Conservation (phyloP, 2,329 filamentous ascomycete species). For the Lecanicillium sp. region DNA sequence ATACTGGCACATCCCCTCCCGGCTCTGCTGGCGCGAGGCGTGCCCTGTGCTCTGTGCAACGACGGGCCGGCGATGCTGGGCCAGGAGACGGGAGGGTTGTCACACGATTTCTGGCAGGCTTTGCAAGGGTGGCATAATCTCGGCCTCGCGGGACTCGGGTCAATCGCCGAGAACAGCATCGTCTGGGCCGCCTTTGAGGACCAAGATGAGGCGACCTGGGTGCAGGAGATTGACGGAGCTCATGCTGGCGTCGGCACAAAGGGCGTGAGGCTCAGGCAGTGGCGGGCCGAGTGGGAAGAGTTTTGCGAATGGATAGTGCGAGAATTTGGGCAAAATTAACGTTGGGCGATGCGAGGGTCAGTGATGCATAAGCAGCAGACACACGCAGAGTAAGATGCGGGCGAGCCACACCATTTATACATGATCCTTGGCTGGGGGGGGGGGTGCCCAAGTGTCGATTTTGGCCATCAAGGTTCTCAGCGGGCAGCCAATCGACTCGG, state of each 20-base stretch:
- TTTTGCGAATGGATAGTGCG: slow-evolving; percentile 86
- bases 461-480: too few relatives aligned
- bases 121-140: slow-evolving; percentile 88
- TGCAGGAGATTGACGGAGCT: slow-evolving; percentile 64
- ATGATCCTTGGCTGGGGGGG: too few relatives aligned
- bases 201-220: slow-evolving; percentile 62
- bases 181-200: slow-evolving; percentile 87
- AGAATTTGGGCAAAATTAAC: slow-evolving; percentile 62
- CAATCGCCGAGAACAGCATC: slow-evolving; percentile 85
- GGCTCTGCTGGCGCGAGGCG: slow-evolving; percentile 74
- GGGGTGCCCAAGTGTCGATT: too few relatives aligned
- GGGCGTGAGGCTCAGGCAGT: slow-evolving; percentile 66
- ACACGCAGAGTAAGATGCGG: too few relatives aligned
- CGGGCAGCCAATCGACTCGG: too few relatives aligned
- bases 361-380: too few relatives aligned
- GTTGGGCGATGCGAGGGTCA: too few relatives aligned
- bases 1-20: slow-evolving; percentile 75
- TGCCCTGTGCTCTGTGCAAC: slow-evolving; percentile 76
- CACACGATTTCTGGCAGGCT: slow-evolving; percentile 90
- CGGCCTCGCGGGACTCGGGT: slow-evolving; percentile 76
- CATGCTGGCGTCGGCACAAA: slow-evolving; percentile 63
- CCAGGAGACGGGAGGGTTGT: slow-evolving; percentile 73
- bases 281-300: slow-evolving; percentile 75
- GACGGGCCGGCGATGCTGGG: slow-evolving; percentile 86
- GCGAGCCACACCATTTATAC: too few relatives aligned